Evolutionary conservation across 1,284 basidiomycete species (phyloP).

Genomic region (Chalciporus sp.): DNA sequence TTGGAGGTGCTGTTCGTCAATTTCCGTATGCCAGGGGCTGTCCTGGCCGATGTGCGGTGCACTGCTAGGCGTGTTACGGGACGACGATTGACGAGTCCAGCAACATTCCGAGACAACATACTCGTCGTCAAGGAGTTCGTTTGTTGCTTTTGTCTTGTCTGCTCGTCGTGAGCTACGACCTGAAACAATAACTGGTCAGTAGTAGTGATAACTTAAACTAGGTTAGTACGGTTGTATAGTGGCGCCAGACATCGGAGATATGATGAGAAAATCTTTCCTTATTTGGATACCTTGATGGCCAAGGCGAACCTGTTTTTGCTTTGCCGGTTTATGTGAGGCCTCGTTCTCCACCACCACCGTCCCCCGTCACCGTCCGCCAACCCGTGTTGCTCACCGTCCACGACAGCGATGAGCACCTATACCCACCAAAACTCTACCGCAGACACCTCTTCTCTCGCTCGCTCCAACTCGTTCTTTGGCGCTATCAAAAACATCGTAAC

Average conservation of each 20-base stretch:
- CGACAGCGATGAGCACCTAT: constrained; percentile 35
- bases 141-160: neutral
- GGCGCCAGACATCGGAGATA: neutral
- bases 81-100: constrained; percentile 2
- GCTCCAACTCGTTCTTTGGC: constrained; percentile 55
- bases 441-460: constrained; percentile 34
- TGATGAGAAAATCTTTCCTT: constrained; percentile 21
- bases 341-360: constrained; percentile 26
- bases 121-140: neutral
- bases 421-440: constrained; percentile 27
- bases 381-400: constrained; percentile 15
- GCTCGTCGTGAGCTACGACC: neutral
- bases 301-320: constrained; percentile 26
- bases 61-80: neutral
- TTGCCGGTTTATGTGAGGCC: constrained; percentile 7
- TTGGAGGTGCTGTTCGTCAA: constrained; percentile 8
- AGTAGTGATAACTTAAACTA: neutral
- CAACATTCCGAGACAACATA: constrained; percentile 22
- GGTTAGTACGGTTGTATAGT: no score
- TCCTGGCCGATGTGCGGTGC: neutral
- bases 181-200: neutral
- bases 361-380: constrained; percentile 6
- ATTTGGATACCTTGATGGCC: constrained; percentile 6
- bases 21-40: constrained; percentile 5
- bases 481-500: constrained; percentile 66